Conservation (phyloP, 768 basidiomycete species). For the Kwoniella newhampshirensis region DNA sequence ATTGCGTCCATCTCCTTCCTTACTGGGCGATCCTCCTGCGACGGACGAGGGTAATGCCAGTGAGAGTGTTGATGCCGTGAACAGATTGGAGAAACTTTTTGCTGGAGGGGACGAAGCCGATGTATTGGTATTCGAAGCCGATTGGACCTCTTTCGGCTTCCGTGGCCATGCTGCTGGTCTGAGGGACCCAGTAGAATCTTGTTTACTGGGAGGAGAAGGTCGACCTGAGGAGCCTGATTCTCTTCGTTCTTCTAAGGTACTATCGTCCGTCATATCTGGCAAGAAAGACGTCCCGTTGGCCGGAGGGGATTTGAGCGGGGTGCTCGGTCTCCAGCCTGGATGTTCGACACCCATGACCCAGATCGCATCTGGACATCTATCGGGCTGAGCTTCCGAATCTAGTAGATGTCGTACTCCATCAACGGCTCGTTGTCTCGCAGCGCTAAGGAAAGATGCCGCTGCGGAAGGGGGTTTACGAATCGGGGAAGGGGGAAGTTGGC, state of each 20-base stretch:
- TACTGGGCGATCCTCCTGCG: constrained; percentile 26
- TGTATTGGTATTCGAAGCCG: neutral
- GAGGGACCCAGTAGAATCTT: constrained; percentile 14
- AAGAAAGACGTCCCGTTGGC: constrained; percentile 7
- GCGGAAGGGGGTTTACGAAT: constrained; percentile 38
- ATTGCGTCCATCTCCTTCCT: constrained; percentile 12
- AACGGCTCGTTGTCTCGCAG: constrained; percentile 47
- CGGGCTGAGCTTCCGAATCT: constrained; percentile 82
- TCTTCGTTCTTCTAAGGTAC: constrained; percentile 3
- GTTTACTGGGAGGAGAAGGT: constrained; percentile 27
- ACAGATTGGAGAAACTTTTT: constrained; percentile 37
- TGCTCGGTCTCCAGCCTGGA: constrained; percentile 44
- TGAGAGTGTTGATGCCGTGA: constrained; percentile 40
- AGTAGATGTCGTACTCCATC: constrained; percentile 74
- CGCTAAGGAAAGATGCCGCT: constrained; percentile 45
- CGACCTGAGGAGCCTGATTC: constrained; percentile 25
- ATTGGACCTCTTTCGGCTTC: constrained; percentile 25
- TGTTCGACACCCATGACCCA: constrained; percentile 84
- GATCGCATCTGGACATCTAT: constrained; percentile 76
- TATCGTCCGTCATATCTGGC: constrained; percentile 15
- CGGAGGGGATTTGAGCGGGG: constrained; percentile 26
- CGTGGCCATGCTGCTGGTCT: constrained; percentile 29
- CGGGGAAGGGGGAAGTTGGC: constrained; percentile 34
- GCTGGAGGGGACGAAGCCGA: constrained; percentile 28
- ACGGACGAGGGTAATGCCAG: constrained; percentile 24